Conservation (phyloP, 139 green algal genomes). For the Nannochloris sp. region DNA sequence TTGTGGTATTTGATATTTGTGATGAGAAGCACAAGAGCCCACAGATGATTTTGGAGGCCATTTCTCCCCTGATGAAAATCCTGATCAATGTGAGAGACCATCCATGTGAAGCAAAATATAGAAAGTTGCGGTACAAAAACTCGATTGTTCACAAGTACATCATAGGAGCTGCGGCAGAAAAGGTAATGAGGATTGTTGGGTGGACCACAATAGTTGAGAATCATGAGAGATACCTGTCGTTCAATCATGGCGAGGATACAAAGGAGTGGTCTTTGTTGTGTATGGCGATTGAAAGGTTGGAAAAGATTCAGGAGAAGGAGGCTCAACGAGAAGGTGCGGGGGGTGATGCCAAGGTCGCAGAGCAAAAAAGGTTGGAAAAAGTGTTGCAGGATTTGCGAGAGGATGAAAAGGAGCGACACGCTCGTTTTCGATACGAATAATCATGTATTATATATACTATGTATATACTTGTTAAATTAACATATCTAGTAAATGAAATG, state of each 20-base stretch:
- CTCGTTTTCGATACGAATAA: conserved; percentile 7
- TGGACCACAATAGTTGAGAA: conserved; percentile 27
- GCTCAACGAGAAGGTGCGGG: conserved; percentile 4
- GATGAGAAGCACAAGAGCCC: conserved; percentile 25
- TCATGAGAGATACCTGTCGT: conserved; percentile 42
- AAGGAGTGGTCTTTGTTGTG: conserved; percentile 20
- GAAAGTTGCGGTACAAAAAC: conserved; percentile 17
- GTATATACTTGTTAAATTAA: background rate
- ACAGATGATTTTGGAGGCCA: conserved; percentile 16
- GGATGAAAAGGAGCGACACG: conserved; percentile 7
- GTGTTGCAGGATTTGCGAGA: conserved; percentile 1
- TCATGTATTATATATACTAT: background rate
- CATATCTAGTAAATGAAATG: no score
- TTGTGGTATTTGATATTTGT: conserved; percentile 6
- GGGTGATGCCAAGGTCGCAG: background rate
- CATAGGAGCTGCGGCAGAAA: background rate
- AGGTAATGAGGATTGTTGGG: background rate
- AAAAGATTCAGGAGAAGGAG: conserved; percentile 10
- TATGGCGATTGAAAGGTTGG: conserved; percentile 21
- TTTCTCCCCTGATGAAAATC: conserved; percentile 21
- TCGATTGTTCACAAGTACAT: background rate
- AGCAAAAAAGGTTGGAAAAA: background rate
- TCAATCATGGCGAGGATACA: conserved; percentile 27
- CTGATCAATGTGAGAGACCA: conserved; percentile 40
- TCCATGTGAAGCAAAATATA: conserved; percentile 39